Percentiles rank a stretch among this genome's conserved stretches.
Conservation (phyloP, 345 rosid species). For the Arabis alpina region DNA sequence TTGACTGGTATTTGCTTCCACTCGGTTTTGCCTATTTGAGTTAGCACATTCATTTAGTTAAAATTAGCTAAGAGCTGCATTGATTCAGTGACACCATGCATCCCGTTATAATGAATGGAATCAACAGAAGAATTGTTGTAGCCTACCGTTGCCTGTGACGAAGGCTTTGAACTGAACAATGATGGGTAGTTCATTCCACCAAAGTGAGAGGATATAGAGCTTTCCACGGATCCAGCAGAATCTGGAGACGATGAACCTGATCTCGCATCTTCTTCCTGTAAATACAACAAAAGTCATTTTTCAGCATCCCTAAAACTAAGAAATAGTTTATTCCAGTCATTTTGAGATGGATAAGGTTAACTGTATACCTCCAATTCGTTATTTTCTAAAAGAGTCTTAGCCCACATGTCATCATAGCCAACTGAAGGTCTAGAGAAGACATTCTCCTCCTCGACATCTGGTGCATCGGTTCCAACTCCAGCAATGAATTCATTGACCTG, state of each 20-base stretch:
- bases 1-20: conserved; percentile 61
- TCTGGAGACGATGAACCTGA: conserved; percentile 98
- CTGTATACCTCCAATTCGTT: conserved; percentile 74
- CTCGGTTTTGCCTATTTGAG: conserved; percentile 62
- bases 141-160: conserved; percentile 68
- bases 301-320: conserved; percentile 23
- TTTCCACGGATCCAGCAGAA: conserved; percentile 93
- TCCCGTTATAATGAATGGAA: conserved; percentile 6
- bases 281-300: conserved; percentile 26
- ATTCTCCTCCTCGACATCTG: conserved; percentile 98
- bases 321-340: conserved; percentile 1
- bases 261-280: conserved; percentile 91
- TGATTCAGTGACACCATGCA: background rate
- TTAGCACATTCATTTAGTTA: conserved; percentile 14
- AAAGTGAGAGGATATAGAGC: conserved; percentile 96
- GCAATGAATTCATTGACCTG: conserved; percentile 97
- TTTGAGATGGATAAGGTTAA: conserved; percentile 12
- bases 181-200: conserved; percentile 99
- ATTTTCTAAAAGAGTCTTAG: conserved; percentile 89
- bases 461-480: conserved; percentile 99
- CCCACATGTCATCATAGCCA: conserved; percentile 99
- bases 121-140: conserved; percentile 18
- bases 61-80: conserved; percentile 7
- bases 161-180: conserved; percentile 85
- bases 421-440: conserved; percentile 83